Evolutionary conservation across 352 stramenopile species (phyloP), one percentile per base, ranked within the genome.

Genomic region (Thalassiosira livingstoniorum): DNA sequence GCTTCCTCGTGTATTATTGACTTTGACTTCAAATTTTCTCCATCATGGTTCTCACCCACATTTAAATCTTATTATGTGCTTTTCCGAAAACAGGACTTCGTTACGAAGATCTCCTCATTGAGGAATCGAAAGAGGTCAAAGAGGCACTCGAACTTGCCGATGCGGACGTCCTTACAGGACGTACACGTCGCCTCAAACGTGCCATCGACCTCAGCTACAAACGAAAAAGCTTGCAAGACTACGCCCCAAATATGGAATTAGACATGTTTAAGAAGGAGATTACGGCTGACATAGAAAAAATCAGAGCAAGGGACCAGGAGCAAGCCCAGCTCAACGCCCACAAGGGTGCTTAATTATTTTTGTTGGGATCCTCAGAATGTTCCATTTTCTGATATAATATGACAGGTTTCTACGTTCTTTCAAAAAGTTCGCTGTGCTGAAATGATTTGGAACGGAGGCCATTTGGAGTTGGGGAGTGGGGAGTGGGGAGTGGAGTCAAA

Each of bases 201-300:
- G 91, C 91, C 10, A 92, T 92, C 67, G 91, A 95, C 74, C 84
- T 95, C 31, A 87, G 78, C 57, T 93, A 91, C 74, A 95, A 95
- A 74, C 80, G 79, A 83, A 95, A 95, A 87, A 87, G 87, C 66
- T 82, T 93, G 31, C 66, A 88, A 39, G 87, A 93, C 77, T 94
- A 94, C 75, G 87, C 88, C 18, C 86, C 89, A 15, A 69, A 91
- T 81, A 82, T 92, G 66, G 68, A 90, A 31, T 64, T 90, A 62
- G 79, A 91, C 65, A 65, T 87, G 1, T 92, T 92, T 55, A 94
- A 95, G 68, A 70, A 74, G n/a, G 89, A 95, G 75, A 83, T 95
- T 67, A 88, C 78, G 29, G 61, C 72, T 7, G 83, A 91, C 78
- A 86, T 94, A 55, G 66, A 91, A 23, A 93, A 93, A 78, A 94